A percentile compares a stretch with the other conserved stretches of the same genome.
These are phyloP conservation scores for Saccharomycopsis sp. DNA, from an alignment of 805 yeast genomes.

Conservation along the genomic window DNA sequence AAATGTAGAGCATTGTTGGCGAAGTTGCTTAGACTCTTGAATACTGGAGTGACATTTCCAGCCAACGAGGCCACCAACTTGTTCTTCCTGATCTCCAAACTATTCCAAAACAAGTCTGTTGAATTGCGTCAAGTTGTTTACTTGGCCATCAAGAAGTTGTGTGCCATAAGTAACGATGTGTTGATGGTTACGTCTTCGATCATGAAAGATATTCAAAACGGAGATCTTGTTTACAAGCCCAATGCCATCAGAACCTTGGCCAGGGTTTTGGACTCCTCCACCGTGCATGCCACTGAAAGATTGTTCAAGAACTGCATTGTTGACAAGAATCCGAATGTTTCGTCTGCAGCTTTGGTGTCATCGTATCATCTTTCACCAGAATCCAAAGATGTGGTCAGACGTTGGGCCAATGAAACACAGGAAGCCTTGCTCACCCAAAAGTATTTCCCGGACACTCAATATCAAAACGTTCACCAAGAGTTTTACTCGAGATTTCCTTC, in stretches of 20 bases:
- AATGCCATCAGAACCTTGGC: constrained; percentile 90
- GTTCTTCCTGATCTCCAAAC: constrained; percentile 87
- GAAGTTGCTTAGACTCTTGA: constrained; percentile 70
- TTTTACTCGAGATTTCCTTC: constrained; percentile 38
- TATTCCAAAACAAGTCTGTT: constrained; percentile 86
- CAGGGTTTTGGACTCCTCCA: constrained; percentile 79
- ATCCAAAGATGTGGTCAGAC: constrained; percentile 83
- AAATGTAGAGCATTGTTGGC: constrained; percentile 79
- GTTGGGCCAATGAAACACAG: constrained; percentile 91
- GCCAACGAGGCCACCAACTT: constrained; percentile 82
- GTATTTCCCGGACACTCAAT: constrained; percentile 29
- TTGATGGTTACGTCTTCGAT: constrained; percentile 97
- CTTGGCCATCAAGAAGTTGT: constrained; percentile 85
- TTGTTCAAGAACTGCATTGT: constrained; percentile 87
- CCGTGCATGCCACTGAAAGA: constrained; percentile 90
- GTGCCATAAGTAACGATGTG: constrained; percentile 78
- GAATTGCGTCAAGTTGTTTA: constrained; percentile 87
- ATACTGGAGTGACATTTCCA: constrained; percentile 82
- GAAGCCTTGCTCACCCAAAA: constrained; percentile 68
- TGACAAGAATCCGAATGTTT: constrained; percentile 75
- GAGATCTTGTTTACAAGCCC: constrained; percentile 79
- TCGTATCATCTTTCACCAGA: constrained; percentile 85
- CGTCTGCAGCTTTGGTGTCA: constrained; percentile 90
- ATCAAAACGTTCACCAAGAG: constrained; percentile 22
- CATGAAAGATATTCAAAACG: constrained; percentile 94